Evolutionary conservation across 176 grass and related monocot species (phyloP), one percentile per base, ranked within the genome.

Genomic region (Oryza meridionalis): DNA sequence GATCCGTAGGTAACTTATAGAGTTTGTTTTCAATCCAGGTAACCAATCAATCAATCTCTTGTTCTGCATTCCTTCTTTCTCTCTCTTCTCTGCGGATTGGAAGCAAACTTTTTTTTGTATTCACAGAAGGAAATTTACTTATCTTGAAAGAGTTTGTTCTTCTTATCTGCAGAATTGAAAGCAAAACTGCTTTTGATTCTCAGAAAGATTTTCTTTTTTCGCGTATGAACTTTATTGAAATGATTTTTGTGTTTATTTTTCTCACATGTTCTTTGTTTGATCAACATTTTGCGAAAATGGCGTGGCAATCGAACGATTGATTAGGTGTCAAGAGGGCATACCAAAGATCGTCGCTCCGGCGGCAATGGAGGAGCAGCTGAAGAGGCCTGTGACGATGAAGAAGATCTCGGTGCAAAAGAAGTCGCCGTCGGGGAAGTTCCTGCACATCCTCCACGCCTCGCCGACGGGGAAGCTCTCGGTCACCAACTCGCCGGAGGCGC

Each of bases 301-400:
- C 9, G 32, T 24, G 21, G 11, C 32, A 49, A 53, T 74, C 14
- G 45, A 51, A 49, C 44, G 14, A 73, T 17, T 19, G 47, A 65
- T 65, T 71, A 80, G 72, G 73, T 72, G 44, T 27, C 2, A 47
- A 72, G 32, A 25, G 67, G n/a, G 43, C 72, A 15, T 51, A 32
- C 19, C 65, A 65, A 65, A 77, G 82, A 67, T 46, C 76, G 53
- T 10, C 22, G 40, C 33, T 44, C 49, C 70, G 5, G 3, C 17
- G 72, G 77, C 46, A 83, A 40, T 90, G 88, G 80, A 51, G 35
- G 84, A 86, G 69, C 88, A 79, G 1, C 29, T 79, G 47, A 80
- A 32, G n/a, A 31, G 50, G 68, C 63, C 75, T 62, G 62, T 37
- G 38, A 26, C 10, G 69, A 78, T 83, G 40, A 85, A 75, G 17